Conservation (phyloP, 163 green algal species). For the Scenedesmus sp. region DNA sequence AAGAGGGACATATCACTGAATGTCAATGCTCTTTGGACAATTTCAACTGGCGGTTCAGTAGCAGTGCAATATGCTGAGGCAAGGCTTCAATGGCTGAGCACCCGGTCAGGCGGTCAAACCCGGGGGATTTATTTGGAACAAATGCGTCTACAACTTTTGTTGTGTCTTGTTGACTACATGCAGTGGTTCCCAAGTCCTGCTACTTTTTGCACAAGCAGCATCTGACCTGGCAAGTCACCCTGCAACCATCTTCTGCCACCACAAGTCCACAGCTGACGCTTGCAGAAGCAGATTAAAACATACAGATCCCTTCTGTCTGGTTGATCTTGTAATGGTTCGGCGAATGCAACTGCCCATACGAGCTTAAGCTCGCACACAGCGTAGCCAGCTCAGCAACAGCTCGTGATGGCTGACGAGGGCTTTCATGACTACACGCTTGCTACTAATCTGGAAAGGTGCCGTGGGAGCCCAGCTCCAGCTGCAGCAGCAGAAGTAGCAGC, state of each 20-base stretch:
- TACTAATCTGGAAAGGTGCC: slow-evolving; percentile 71
- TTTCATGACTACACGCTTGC: slow-evolving; percentile 81
- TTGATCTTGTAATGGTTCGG: background rate
- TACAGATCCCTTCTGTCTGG: background rate
- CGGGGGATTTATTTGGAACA: background rate
- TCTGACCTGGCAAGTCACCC: background rate
- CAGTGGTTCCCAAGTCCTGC: background rate
- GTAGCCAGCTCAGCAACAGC: background rate
- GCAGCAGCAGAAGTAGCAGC: background rate
- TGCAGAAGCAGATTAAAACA: background rate
- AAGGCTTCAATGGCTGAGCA: background rate
- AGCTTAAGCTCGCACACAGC: background rate
- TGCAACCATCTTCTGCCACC: background rate
- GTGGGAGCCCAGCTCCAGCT: background rate
- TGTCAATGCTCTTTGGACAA: background rate
- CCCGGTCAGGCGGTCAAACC: no score
- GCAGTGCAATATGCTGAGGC: background rate
- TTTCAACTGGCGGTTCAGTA: background rate
- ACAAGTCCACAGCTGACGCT: background rate
- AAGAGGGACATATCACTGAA: no score
- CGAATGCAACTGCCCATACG: background rate
- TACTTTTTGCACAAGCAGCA: background rate
- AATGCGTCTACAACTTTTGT: background rate
- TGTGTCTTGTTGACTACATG: no score
- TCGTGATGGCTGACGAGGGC: slow-evolving; percentile 55